Evolutionary conservation across 2,329 filamentous ascomycete species (phyloP), one percentile per base, ranked within the genome.

Genomic region (Scedosporium minutisporum): DNA sequence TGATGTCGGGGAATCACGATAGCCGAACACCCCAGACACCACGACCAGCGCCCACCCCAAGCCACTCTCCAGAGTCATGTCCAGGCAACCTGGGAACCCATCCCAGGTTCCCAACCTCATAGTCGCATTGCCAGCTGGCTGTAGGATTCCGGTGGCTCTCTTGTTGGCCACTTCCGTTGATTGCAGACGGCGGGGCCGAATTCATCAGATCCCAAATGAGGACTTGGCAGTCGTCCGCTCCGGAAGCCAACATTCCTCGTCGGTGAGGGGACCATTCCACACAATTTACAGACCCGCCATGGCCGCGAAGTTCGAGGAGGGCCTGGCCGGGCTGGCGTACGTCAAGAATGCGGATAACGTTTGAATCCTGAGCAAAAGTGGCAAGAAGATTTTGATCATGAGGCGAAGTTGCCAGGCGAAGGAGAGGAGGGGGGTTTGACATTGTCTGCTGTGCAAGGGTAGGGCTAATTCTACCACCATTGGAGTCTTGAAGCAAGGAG

Each of bases 261-360:
- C 93, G 85, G 62, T 86, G 84, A 0, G 92, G 93, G 7, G 91
- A 96, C 95, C 95, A 99, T 76, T 99, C 95, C 64, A 97, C 89
- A 70, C 90, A 95, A 76, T 96, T 97, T 63, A 99, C 84, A 6
- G 91, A 76, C 4, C 91, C 89, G 23, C 86, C 85, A 71, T 99
- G 93, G 23, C 95, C 95, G 58, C 90, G 90, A 44, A 99, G 86
- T 73, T 99, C 95, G 27, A 99, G 84, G 4, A 99, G 82, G 2
- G 95, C 95, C 75, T 97, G 95, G 5, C 95, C 95, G 0, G 95
- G 95, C 75, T 99, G 95, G 58, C 95, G 88, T 3, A 97, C 93
- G 70, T 99, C 95, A 33, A 99, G 86, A 62, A 99, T 96, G 58
- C 95, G 91, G 71, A 99, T 93, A 41, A 96, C 80, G 69, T 88